phyloP scores from a whole-genome alignment of 78 protist species.

The Cyanophora paradoxa region DNA sequence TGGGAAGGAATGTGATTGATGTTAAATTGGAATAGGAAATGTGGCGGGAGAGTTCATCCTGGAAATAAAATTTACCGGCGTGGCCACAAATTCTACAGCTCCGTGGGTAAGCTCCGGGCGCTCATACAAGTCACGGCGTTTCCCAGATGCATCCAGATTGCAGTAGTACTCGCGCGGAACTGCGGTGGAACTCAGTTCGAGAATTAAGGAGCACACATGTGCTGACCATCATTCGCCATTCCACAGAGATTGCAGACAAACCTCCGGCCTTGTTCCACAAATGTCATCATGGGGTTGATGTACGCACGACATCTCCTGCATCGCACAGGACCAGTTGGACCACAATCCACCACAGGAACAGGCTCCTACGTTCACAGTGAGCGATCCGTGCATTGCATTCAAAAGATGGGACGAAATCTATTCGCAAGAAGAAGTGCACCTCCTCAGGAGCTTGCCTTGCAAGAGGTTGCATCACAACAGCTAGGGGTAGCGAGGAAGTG shows the following conservation, averaged over 20 bases:
- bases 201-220: too few relatives aligned
- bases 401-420: neutral
- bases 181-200: too few relatives aligned
- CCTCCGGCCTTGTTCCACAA: conserved; percentile 54
- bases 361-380: neutral
- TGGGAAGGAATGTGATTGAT: neutral
- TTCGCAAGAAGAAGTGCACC: neutral
- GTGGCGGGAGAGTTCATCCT: neutral
- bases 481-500: neutral
- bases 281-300: conserved; percentile 53
- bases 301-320: conserved; percentile 69
- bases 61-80: conserved; percentile 35
- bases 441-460: neutral
- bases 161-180: conserved; percentile 49
- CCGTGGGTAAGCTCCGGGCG: conserved; percentile 57
- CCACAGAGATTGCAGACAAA: conserved; percentile 51
- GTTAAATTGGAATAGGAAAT: neutral
- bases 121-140: conserved; percentile 43
- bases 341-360: conserved; percentile 12
- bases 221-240: too few relatives aligned
- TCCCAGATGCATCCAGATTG: conserved; percentile 48
- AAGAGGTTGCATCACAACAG: neutral
- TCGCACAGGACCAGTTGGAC: conserved; percentile 27
- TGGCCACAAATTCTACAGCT: conserved; percentile 56
- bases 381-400: neutral